These are phyloP conservation scores for Coemansia sp. DNA, from an alignment of 192 early-diverging fungal species.

Conservation along the genomic window DNA sequence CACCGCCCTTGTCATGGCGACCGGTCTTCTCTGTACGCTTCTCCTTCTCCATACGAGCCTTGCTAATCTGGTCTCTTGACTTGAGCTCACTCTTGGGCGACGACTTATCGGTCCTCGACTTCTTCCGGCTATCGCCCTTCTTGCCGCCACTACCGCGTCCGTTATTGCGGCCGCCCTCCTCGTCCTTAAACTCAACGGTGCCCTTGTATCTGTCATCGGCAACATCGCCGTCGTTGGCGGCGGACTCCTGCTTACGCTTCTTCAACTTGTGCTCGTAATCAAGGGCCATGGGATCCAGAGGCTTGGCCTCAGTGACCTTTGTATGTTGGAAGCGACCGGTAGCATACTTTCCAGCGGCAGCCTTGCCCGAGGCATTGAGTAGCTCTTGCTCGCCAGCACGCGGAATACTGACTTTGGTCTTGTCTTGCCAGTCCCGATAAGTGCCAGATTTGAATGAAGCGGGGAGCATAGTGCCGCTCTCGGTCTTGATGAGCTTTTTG, in stretches of 20 bases:
- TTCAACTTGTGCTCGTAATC: conserved; percentile 68
- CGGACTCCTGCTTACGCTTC: conserved; percentile 57
- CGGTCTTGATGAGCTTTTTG: conserved; percentile 91
- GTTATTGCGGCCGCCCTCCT: conserved; percentile 15
- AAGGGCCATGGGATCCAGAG: conserved; percentile 62
- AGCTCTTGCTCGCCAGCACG: conserved; percentile 87
- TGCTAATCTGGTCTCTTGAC: conserved; percentile 76
- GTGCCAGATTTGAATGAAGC: conserved; percentile 86
- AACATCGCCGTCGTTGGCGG: conserved; percentile 15
- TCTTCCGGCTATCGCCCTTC: conserved; percentile 21
- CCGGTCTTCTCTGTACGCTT: conserved; percentile 68
- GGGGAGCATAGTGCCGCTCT: conserved; percentile 85
- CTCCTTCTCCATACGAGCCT: conserved; percentile 68
- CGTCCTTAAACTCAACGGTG: conserved; percentile 46
- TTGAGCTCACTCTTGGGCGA: conserved; percentile 74
- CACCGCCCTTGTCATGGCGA: conserved; percentile 15
- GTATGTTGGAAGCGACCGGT: conserved; percentile 77
- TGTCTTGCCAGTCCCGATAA: conserved; percentile 91
- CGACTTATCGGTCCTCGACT: conserved; percentile 1
- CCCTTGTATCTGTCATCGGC: conserved; percentile 40
- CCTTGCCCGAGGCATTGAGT: conserved; percentile 23
- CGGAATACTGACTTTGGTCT: conserved; percentile 78
- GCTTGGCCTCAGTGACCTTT: conserved; percentile 68
- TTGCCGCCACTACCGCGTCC: conserved; percentile 36
- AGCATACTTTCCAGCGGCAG: conserved; percentile 47